These are phyloP conservation scores for Solanum peruvianum DNA, from an alignment of 257 asterid genomes.

Conservation along the genomic window DNA sequence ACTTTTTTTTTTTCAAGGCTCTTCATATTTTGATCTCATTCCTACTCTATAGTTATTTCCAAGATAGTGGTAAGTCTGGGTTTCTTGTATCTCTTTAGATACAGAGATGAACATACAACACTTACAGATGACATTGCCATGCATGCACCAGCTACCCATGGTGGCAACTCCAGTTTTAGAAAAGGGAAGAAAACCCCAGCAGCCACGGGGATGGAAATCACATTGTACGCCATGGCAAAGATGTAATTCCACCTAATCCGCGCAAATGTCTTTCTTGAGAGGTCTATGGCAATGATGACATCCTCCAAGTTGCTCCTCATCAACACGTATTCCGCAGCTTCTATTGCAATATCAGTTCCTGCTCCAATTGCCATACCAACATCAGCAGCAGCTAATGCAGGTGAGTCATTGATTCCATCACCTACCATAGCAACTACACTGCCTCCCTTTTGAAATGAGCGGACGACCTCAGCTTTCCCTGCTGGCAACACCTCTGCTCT, in stretches of 20 bases:
- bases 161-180: slow-evolving; percentile 60
- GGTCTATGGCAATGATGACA: slow-evolving; percentile 93
- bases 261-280: slow-evolving; percentile 72
- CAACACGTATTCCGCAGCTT: slow-evolving; percentile 91
- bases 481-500: slow-evolving; percentile 99
- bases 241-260: slow-evolving; percentile 73
- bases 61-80: slow-evolving; percentile 85
- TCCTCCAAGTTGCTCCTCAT: slow-evolving; percentile 93
- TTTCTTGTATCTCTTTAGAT: slow-evolving; percentile 76
- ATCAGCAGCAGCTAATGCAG: slow-evolving; percentile 96
- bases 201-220: slow-evolving; percentile 80
- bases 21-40: neutral
- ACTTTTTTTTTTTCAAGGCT: neutral
- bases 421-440: slow-evolving; percentile 95
- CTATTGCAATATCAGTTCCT: slow-evolving; percentile 95
- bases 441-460: slow-evolving; percentile 74
- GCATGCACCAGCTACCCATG: slow-evolving; percentile 98
- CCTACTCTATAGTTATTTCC: slow-evolving; percentile 79
- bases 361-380: slow-evolving; percentile 99
- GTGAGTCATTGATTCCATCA: slow-evolving; percentile 96
- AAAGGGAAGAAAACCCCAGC: slow-evolving; percentile 82
- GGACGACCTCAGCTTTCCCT: slow-evolving; percentile 86
- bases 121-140: slow-evolving; percentile 96
- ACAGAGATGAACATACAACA: slow-evolving; percentile 92
- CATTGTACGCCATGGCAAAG: slow-evolving; percentile 83